A percentile compares a stretch with the other conserved stretches of the same genome.
These are phyloP conservation scores for Mycena epipterygia DNA, from an alignment of 768 basidiomycete species.

Conservation along the genomic window DNA sequence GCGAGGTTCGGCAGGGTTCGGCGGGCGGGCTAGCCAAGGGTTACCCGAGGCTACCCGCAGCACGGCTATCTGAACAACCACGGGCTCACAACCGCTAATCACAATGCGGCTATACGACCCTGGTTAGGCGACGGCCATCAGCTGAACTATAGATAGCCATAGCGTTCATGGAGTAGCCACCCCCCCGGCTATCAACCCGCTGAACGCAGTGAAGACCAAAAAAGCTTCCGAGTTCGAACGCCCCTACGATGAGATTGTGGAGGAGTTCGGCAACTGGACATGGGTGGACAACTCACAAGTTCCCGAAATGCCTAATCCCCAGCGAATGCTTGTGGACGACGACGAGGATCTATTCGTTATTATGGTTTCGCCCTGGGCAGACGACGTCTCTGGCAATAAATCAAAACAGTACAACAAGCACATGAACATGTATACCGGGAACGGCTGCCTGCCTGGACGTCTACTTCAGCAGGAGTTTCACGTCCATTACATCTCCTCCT, in stretches of 20 bases:
- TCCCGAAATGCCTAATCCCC: not conserved
- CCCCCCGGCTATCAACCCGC: no score
- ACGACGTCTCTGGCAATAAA: conserved; percentile 12
- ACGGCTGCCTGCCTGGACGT: conserved; percentile 44
- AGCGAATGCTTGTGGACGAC: conserved; percentile 6
- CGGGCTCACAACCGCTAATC: no score
- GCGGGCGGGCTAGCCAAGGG: no score
- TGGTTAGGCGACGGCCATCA: no score
- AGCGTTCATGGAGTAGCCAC: no score
- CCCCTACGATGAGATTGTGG: not conserved
- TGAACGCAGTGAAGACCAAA: no score
- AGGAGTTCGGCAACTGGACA: not conserved
- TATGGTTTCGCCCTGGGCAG: conserved; percentile 34
- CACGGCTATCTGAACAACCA: no score
- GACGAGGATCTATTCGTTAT: conserved; percentile 41
- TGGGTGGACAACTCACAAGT: not conserved
- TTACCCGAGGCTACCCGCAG: no score
- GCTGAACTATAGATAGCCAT: no score
- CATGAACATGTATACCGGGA: conserved; percentile 48
- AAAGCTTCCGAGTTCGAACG: not conserved
- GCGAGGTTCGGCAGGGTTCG: no score
- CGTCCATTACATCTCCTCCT: conserved; percentile 46
- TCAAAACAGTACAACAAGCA: conserved; percentile 54
- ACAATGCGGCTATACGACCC: no score
- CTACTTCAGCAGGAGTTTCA: conserved; percentile 48